Conservation (phyloP, 257 asterid genomes). For the Vinca minor region DNA sequence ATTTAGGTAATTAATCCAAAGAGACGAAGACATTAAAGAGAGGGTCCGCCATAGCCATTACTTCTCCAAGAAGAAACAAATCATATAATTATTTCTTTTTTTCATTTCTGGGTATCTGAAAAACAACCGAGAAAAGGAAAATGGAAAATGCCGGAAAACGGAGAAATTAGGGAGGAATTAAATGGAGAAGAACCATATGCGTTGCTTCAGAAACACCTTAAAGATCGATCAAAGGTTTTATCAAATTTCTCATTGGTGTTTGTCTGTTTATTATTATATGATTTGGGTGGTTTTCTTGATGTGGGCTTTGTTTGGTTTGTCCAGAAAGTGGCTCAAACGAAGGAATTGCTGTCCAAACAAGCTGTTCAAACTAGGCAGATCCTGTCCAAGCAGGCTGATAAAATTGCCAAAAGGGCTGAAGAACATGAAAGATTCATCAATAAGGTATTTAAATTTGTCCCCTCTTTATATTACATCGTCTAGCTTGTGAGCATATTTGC, state of each 20-base stretch:
- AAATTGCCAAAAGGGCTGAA: conserved; percentile 93
- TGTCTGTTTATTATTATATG: background rate
- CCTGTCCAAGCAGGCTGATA: conserved; percentile 56
- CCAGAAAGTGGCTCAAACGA: conserved; percentile 86
- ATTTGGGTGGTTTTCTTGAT: conserved; percentile 11
- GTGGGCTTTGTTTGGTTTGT: conserved; percentile 18
- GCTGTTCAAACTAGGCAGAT: conserved; percentile 56
- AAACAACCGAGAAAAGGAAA: background rate
- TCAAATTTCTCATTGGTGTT: no score
- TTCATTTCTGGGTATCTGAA: background rate
- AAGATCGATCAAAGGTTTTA: conserved; percentile 79
- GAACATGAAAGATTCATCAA: conserved; percentile 87
- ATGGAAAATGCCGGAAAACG: conserved; percentile 40
- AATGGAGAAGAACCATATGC: conserved; percentile 46
- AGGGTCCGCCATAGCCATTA: no score
- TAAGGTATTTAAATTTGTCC: conserved; percentile 69
- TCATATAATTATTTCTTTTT: background rate
- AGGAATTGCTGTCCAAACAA: conserved; percentile 60
- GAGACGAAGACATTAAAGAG: background rate
- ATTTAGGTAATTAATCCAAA: background rate
- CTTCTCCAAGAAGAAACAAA: no score
- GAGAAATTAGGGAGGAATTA: conserved; percentile 43
- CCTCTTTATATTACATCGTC: no score
- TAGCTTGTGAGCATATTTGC: no score
- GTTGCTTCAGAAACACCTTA: conserved; percentile 44